Base-by-base conservation (phyloP, 2,329 filamentous ascomycete species). In the Ophiostoma tasmaniense region DNA sequence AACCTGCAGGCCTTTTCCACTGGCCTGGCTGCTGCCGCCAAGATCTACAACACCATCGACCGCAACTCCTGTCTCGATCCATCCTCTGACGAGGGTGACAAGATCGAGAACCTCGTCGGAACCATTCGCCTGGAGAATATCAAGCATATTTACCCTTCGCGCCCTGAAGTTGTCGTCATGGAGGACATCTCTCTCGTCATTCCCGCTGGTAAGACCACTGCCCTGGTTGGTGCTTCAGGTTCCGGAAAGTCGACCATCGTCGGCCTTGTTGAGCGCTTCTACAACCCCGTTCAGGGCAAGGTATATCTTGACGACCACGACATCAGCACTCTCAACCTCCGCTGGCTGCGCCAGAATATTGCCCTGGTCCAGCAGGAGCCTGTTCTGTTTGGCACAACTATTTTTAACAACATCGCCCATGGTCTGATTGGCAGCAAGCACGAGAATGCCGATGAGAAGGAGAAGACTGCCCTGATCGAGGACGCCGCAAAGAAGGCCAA, bases 181-280 rank as follows among this genome's bases (percentile, higher is more conserved):
- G 83, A 95, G 59, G 88, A 89, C 72, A 91, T 98, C 69, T 90
- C 83, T 69, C 85, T 99, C 1, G 78, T 84, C 0, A 89, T 98
- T 50, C 92, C 93, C 1, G 91, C 93, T 2, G 93, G 94, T 25
- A 96, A 97, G 80, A 93, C 91, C 22, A 97, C 94, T 2, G 95
- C 95, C 1, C 82, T 99, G 8, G 95, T 99, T 6, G 95, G 95
- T 70, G 92, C 94, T 0, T 98, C 94, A 13, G 95, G 94, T 13
- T 96, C 91, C 52, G 95, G 95, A 65, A 99, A 98, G 80, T 94
- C 90, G 75, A 98, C 95, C 0, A 93, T 98, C 71, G 90, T 98
- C 35, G 94, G 94, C 14, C 83, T 99, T 25, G 88, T 98, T 1
- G 94, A 98, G 79, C 87, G 95, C 22, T 98, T 98, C 78, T 99